A percentile compares a stretch with the other conserved stretches of the same genome.
Conservation (phyloP, 305 asterid species). For the Withania somnifera region DNA sequence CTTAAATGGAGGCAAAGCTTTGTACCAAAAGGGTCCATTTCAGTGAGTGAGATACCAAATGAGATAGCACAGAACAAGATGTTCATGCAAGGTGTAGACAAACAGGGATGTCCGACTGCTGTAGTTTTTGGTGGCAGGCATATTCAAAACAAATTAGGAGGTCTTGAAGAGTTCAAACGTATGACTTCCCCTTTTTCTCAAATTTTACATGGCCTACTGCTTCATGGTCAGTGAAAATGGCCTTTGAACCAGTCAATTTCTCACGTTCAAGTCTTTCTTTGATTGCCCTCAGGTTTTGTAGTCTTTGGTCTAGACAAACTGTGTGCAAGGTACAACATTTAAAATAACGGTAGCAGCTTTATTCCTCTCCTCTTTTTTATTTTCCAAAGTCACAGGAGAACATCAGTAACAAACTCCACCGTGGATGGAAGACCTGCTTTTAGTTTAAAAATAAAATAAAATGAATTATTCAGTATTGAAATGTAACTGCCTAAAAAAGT, state of each 20-base stretch:
- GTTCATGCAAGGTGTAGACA: slow-evolving; percentile 14
- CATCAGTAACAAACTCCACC: not conserved
- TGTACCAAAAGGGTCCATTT: slow-evolving; percentile 46
- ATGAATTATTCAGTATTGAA: not conserved
- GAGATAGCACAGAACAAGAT: slow-evolving; percentile 48
- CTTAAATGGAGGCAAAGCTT: slow-evolving; percentile 48
- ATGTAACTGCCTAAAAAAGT: not conserved
- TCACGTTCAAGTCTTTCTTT: not conserved
- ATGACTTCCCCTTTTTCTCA: not conserved
- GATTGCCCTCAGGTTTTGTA: slow-evolving; percentile 6
- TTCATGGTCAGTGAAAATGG: not conserved
- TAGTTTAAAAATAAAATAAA: not conserved
- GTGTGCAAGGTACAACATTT: slow-evolving; percentile 4
- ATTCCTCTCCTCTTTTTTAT: not conserved
- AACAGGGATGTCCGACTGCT: slow-evolving; percentile 11
- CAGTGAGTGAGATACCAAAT: slow-evolving; percentile 31
- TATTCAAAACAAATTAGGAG: slow-evolving; percentile 2
- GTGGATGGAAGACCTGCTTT: not conserved
- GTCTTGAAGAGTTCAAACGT: slow-evolving; percentile 6
- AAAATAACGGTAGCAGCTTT: not conserved
- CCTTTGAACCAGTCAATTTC: not conserved
- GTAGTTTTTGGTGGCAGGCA: slow-evolving; percentile 11
- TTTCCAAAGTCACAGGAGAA: not conserved
- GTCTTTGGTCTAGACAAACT: slow-evolving; percentile 9
- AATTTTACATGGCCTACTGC: not conserved